These are phyloP conservation scores for Eucommia ulmoides DNA, from an alignment of 257 asterid species.

Conservation along the genomic window DNA sequence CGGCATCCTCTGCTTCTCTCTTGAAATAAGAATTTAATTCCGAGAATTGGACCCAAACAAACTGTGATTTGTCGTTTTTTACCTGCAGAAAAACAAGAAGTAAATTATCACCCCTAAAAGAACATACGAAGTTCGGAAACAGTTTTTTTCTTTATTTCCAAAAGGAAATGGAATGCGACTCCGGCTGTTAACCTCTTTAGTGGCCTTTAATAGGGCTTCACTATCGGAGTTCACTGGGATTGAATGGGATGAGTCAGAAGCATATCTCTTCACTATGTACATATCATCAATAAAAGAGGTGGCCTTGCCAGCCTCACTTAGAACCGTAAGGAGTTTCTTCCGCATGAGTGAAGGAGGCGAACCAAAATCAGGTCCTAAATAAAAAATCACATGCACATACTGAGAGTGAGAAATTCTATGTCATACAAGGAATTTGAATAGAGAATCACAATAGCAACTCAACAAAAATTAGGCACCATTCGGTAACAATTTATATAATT, in stretches of 20 bases:
- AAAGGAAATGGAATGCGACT: not conserved
- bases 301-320: conserved; percentile 73
- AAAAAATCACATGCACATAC: conserved; percentile 6
- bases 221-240: conserved; percentile 76
- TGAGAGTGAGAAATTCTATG: conserved; percentile 5
- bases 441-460: too few species aligned
- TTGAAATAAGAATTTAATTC: conserved; percentile 55
- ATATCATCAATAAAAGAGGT: conserved; percentile 60
- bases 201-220: conserved; percentile 80
- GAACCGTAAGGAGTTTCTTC: conserved; percentile 64
- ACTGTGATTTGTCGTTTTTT: conserved; percentile 57
- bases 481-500: too few species aligned
- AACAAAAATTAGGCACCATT: too few species aligned
- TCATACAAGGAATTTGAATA: too few species aligned
- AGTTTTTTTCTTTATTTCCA: too few species aligned
- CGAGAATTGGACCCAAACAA: conserved; percentile 80
- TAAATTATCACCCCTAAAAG: conserved; percentile 5
- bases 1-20: conserved; percentile 59
- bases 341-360: conserved; percentile 44
- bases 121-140: not conserved
- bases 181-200: conserved; percentile 58
- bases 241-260: conserved; percentile 67
- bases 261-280: conserved; percentile 61
- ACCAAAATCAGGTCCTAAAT: conserved; percentile 83
- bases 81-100: conserved; percentile 28